Conservation (phyloP, 192 early-diverging fungal species). For the Piromyces finnis region DNA sequence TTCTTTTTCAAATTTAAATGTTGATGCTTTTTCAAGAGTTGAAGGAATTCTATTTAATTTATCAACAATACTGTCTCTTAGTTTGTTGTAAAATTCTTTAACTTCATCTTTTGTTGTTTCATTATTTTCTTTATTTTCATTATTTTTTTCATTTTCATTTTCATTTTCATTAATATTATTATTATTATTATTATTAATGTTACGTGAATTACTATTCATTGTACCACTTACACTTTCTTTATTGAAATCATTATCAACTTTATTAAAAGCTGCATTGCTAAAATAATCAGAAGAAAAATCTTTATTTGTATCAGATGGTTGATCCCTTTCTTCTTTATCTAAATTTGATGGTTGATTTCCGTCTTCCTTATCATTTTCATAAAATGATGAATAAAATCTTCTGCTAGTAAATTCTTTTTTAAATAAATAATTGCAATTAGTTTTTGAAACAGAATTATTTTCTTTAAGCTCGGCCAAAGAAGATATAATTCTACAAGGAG, state of each 20-base stretch:
- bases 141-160: background rate
- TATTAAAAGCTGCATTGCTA: background rate
- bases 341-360: too few relatives aligned
- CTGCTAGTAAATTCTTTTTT: background rate
- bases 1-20: background rate
- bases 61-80: background rate
- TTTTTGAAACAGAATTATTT: background rate
- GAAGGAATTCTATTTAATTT: background rate
- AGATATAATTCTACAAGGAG: background rate
- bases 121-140: background rate
- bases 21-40: background rate
- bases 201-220: background rate
- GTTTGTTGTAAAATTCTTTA: background rate
- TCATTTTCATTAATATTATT: background rate
- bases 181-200: background rate
- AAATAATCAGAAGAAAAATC: background rate
- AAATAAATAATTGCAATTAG: background rate
- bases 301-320: background rate
- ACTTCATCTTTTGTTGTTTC: background rate
- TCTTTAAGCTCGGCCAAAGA: background rate
- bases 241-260: background rate
- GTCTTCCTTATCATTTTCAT: background rate
- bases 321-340: background rate
- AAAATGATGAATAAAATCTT: background rate
- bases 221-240: background rate